Evolutionary conservation across 768 basidiomycete species (phyloP).

Genomic region (Tremella mesenterica): DNA sequence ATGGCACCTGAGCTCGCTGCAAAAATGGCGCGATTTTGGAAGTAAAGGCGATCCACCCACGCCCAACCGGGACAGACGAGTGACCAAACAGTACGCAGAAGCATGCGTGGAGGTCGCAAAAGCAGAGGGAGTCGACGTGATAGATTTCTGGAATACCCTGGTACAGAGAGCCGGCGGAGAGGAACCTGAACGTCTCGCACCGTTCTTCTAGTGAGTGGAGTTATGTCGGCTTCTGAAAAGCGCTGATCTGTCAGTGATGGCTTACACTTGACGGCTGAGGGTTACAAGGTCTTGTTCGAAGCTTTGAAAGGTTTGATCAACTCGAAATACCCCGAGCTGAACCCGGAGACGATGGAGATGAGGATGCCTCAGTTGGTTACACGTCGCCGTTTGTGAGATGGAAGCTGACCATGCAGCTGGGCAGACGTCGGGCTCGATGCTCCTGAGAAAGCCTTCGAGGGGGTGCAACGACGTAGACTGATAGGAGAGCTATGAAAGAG

Average conservation of each 20-base stretch:
- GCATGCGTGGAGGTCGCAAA: constrained; percentile 58
- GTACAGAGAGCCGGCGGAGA: constrained; percentile 64
- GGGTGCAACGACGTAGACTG: not conserved
- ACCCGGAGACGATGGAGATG: constrained; percentile 55
- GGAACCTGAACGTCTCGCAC: constrained; percentile 50
- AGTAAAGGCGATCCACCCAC: constrained; percentile 51
- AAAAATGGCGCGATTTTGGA: constrained; percentile 52
- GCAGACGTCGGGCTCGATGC: not conserved
- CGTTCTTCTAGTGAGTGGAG: constrained; percentile 31
- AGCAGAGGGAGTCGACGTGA: constrained; percentile 54
- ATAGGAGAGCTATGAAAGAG: no score
- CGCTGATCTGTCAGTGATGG: constrained; percentile 52
- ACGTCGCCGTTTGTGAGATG: not conserved
- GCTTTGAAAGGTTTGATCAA: constrained; percentile 55
- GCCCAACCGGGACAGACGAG: constrained; percentile 57
- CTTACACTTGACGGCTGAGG: constrained; percentile 65
- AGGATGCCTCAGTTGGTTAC: constrained; percentile 49
- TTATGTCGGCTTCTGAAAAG: not conserved
- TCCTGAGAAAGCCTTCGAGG: not conserved
- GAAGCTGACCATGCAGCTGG: not conserved
- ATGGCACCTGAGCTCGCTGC: constrained; percentile 48
- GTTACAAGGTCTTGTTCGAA: constrained; percentile 66
- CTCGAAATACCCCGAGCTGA: constrained; percentile 58
- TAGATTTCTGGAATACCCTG: constrained; percentile 67
- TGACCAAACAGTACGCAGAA: constrained; percentile 61